These are phyloP conservation scores for Fusarium decemcellulare DNA, from an alignment of 2,329 filamentous ascomycete genomes.

Conservation along the genomic window DNA sequence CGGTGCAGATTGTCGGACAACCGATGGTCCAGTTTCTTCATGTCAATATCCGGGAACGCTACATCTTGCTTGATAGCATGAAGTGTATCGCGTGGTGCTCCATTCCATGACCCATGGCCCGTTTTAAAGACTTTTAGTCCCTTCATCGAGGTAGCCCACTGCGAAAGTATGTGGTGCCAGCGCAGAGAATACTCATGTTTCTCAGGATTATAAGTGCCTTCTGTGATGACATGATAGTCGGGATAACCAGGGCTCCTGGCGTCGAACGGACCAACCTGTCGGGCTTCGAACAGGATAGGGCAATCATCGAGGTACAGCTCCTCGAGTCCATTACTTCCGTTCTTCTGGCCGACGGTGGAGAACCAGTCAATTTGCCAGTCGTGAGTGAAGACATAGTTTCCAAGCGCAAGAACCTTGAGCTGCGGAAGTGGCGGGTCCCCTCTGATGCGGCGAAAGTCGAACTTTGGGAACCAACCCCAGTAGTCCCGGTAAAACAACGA, in stretches of 20 bases:
- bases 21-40: no score
- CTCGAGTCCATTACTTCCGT: conserved; percentile 44
- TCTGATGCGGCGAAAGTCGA: conserved; percentile 43
- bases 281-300: conserved; percentile 46
- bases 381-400: conserved; percentile 58
- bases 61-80: no score
- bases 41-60: no score
- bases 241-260: conserved; percentile 4
- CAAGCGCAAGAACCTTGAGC: conserved; percentile 57
- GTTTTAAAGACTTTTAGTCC: conserved; percentile 16
- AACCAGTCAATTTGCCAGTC: conserved; percentile 64
- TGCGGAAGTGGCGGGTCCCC: not conserved
- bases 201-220: not conserved
- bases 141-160: conserved; percentile 14
- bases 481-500: conserved; percentile 53
- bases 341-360: conserved; percentile 48
- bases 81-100: not conserved
- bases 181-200: not conserved
- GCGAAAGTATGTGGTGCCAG: conserved; percentile 17
- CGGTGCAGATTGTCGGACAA: no score
- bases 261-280: not conserved
- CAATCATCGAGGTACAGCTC: conserved; percentile 61
- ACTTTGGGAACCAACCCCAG: conserved; percentile 56
- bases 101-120: not conserved
- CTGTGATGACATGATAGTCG: not conserved